phyloP scores from a whole-genome alignment of 805 yeast species.

The Sugiyamaella floridensis region DNA sequence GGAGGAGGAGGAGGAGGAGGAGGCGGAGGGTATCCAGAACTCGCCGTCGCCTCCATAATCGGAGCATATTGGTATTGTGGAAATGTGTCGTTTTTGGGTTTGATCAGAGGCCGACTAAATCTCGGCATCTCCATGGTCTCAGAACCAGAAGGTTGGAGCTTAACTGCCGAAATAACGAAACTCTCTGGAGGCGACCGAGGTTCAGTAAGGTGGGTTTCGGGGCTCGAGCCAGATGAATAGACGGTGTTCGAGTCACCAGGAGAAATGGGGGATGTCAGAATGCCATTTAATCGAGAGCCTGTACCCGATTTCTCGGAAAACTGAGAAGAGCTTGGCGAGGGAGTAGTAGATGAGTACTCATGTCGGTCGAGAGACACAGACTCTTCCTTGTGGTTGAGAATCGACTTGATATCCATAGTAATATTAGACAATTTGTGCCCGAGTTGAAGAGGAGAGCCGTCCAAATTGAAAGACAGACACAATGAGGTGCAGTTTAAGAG shows the following conservation, averaged over 20 bases:
- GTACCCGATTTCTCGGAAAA: background rate
- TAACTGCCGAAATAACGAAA: background rate
- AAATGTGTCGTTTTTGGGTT: background rate
- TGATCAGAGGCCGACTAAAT: background rate
- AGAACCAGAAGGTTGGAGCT: background rate
- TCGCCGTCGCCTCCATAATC: background rate
- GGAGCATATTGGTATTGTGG: background rate
- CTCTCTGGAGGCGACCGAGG: background rate
- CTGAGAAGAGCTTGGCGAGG: background rate
- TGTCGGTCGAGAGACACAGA: background rate
- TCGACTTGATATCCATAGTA: slow-evolving; percentile 5
- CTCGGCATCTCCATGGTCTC: background rate
- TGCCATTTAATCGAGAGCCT: background rate
- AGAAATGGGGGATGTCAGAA: background rate
- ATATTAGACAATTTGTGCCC: background rate
- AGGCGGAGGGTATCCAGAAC: background rate
- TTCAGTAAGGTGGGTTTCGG: background rate
- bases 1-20: slow-evolving; percentile 5
- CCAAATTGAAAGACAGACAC: background rate
- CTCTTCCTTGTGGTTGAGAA: slow-evolving; percentile 4
- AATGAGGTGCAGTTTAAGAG: background rate
- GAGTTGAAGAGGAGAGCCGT: background rate
- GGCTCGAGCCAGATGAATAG: background rate
- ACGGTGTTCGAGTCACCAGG: background rate
- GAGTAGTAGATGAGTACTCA: background rate